Conservation (phyloP, 805 yeast genomes). For the Myxozyma sirexii region DNA sequence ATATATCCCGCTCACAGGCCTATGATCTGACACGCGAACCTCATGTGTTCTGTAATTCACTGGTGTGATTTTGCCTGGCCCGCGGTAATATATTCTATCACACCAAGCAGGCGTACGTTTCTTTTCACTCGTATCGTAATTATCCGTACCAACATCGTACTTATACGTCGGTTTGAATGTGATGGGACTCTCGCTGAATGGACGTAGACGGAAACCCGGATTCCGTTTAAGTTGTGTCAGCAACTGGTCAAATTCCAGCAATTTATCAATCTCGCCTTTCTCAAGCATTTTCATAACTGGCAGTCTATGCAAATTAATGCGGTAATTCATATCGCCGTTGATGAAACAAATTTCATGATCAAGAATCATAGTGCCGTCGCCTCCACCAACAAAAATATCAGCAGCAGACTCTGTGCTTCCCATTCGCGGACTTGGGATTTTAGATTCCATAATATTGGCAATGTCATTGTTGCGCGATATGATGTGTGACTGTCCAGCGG, state of each 20-base stretch:
- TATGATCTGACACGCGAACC: slow-evolving; percentile 78
- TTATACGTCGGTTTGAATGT: slow-evolving; percentile 90
- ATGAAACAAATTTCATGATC: slow-evolving; percentile 86
- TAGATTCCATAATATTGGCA: slow-evolving; percentile 61
- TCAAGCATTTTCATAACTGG: slow-evolving; percentile 62
- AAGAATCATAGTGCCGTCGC: slow-evolving; percentile 54
- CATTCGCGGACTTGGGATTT: slow-evolving; percentile 46
- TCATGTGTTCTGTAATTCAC: slow-evolving; percentile 60
- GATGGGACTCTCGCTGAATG: slow-evolving; percentile 78
- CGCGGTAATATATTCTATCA: slow-evolving; percentile 75
- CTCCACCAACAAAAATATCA: slow-evolving; percentile 42
- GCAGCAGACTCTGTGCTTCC: slow-evolving; percentile 10
- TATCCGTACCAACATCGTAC: slow-evolving; percentile 80
- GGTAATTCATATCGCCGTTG: slow-evolving; percentile 92
- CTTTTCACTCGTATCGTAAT: slow-evolving; percentile 88
- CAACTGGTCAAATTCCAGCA: slow-evolving; percentile 78
- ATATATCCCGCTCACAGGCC: slow-evolving; percentile 82
- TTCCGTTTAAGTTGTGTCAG: slow-evolving; percentile 74
- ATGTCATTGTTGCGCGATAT: slow-evolving; percentile 87
- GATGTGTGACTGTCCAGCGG: slow-evolving; percentile 83
- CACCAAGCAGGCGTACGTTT: slow-evolving; percentile 98
- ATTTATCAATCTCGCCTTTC: slow-evolving; percentile 50
- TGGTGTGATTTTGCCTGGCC: slow-evolving; percentile 55
- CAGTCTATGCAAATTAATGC: slow-evolving; percentile 73
- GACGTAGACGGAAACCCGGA: slow-evolving; percentile 63